These are phyloP conservation scores for Ambrosia trifida DNA, from an alignment of 129 eudicot genomes.

Conservation along the genomic window DNA sequence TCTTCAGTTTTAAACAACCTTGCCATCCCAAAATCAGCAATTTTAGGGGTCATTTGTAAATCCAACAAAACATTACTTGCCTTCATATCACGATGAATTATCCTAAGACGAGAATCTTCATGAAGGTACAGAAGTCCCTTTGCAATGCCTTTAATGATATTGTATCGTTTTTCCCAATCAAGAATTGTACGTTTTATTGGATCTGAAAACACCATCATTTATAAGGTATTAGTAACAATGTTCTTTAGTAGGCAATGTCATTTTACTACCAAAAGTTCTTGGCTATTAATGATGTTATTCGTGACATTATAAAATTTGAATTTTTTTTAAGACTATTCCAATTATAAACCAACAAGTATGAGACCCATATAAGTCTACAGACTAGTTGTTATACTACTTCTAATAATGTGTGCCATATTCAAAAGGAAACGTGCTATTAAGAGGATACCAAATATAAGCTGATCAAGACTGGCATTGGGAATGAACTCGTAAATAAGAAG, in stretches of 20 bases:
- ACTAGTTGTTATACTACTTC: neutral
- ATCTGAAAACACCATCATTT: neutral
- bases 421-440: neutral
- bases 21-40: constrained; percentile 9
- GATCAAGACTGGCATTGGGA: constrained; percentile 10
- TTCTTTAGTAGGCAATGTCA: neutral
- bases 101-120: neutral
- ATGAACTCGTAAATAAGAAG: constrained; percentile 11
- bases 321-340: neutral
- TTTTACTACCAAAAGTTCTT: neutral
- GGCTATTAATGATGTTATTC: neutral
- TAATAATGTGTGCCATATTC: neutral
- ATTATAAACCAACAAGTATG: neutral
- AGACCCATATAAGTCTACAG: neutral
- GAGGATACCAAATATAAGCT: constrained; percentile 7
- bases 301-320: neutral
- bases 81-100: constrained; percentile 18
- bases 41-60: neutral
- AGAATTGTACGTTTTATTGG: neutral
- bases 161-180: constrained; percentile 18
- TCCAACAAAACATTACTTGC: constrained; percentile 9
- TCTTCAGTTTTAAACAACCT: constrained; percentile 7
- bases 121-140: constrained; percentile 20
- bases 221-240: neutral
- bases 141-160: constrained; percentile 10